Conservation (phyloP, 2,329 filamentous ascomycete species). For the Thielaviopsis populi region DNA sequence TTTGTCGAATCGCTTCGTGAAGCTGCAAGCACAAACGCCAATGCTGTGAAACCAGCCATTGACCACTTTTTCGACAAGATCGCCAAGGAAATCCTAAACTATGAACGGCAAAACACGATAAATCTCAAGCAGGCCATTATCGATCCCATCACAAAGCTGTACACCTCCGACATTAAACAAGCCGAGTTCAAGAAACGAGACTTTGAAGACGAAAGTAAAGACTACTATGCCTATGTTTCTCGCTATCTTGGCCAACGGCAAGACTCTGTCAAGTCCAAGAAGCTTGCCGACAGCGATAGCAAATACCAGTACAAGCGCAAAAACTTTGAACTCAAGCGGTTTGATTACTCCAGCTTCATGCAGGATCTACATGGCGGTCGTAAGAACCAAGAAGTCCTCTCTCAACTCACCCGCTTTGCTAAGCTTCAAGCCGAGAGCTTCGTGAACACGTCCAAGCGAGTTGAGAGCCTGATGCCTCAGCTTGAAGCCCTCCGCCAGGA, state of each 20-base stretch:
- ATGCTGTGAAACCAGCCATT: slow-evolving; percentile 89
- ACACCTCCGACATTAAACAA: slow-evolving; percentile 93
- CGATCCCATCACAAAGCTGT: slow-evolving; percentile 80
- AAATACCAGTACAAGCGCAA: slow-evolving; percentile 91
- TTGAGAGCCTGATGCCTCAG: slow-evolving; percentile 75
- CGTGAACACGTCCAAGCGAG: slow-evolving; percentile 66
- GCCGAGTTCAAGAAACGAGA: slow-evolving; percentile 93
- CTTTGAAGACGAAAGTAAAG: slow-evolving; percentile 96
- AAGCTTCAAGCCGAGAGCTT: slow-evolving; percentile 78
- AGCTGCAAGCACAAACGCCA: slow-evolving; percentile 78
- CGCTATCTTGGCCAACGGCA: slow-evolving; percentile 92
- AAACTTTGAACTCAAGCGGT: slow-evolving; percentile 92
- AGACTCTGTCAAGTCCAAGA: slow-evolving; percentile 94
- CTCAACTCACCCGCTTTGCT: slow-evolving; percentile 85
- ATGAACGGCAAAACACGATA: slow-evolving; percentile 68
- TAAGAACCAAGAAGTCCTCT: slow-evolving; percentile 93
- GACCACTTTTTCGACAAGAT: slow-evolving; percentile 99
- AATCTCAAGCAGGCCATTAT: slow-evolving; percentile 91
- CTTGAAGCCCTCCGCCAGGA: slow-evolving; percentile 77
- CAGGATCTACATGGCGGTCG: slow-evolving; percentile 97
- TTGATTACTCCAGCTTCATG: slow-evolving; percentile 98
- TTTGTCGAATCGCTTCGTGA: slow-evolving; percentile 82
- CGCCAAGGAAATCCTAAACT: slow-evolving; percentile 72
- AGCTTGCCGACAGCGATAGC: slow-evolving; percentile 81
- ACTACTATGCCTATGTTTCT: slow-evolving; percentile 92